phyloP scores from a whole-genome alignment of 129 eudicot species.

The Artemisia annua region DNA sequence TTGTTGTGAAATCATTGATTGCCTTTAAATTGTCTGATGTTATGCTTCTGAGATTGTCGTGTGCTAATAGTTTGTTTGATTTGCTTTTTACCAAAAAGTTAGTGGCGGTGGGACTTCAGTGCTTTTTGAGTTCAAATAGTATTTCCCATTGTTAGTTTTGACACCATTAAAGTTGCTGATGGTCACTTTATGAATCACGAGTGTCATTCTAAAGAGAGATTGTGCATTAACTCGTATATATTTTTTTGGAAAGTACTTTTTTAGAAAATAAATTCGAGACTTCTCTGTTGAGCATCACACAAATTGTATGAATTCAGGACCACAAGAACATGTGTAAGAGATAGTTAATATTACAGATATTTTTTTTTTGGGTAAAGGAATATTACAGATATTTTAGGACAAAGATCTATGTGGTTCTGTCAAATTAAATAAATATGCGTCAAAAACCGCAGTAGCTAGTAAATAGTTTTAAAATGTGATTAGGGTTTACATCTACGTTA shows the following conservation, averaged over 20 bases:
- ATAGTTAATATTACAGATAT: no score
- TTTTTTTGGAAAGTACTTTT: neutral
- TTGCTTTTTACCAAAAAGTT: slow-evolving; percentile 11
- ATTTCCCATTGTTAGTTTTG: neutral
- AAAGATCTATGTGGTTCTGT: no score
- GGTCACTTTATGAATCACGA: no score
- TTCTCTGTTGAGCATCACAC: no score
- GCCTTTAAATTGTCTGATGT: slow-evolving; percentile 12
- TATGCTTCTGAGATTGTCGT: slow-evolving; percentile 19
- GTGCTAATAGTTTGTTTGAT: neutral
- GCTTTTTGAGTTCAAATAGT: neutral
- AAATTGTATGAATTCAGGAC: no score
- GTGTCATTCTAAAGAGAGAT: neutral
- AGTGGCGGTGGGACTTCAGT: slow-evolving; percentile 8
- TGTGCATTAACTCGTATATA: neutral
- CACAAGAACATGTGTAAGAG: no score
- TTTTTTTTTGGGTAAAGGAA: no score
- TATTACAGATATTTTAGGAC: no score
- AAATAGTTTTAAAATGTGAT: neutral
- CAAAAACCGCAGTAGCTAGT: no score
- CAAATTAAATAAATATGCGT: no score
- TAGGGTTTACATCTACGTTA: neutral
- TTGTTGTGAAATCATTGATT: neutral
- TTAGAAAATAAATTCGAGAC: no score
- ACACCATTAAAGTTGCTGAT: neutral